Conservation (phyloP, 257 asterid species). For the Solanum medicagineum region DNA sequence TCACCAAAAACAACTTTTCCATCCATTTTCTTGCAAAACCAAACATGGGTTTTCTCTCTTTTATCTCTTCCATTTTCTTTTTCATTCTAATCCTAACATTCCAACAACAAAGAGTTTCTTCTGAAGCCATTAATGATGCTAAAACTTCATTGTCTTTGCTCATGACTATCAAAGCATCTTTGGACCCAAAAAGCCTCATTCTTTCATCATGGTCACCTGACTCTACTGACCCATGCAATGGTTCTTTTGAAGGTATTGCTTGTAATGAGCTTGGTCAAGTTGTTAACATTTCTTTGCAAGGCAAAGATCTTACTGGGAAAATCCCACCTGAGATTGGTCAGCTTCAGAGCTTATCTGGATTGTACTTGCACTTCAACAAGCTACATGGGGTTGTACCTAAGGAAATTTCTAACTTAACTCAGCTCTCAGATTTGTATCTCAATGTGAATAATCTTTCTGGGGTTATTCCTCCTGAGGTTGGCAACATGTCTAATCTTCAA, state of each 20-base stretch:
- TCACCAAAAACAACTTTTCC: neutral
- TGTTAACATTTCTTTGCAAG: conserved; percentile 85
- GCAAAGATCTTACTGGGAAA: conserved; percentile 65
- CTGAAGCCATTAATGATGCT: neutral
- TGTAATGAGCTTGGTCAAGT: conserved; percentile 64
- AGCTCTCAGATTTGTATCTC: conserved; percentile 83
- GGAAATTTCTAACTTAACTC: conserved; percentile 59
- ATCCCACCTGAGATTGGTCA: conserved; percentile 83
- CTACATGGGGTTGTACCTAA: conserved; percentile 80
- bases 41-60: conserved; percentile 29
- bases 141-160: conserved; percentile 34
- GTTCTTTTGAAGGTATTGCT: conserved; percentile 65
- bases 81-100: conserved; percentile 8
- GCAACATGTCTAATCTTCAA: conserved; percentile 55
- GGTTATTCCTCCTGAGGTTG: conserved; percentile 66
- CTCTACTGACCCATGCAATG: conserved; percentile 55
- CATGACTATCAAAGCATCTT: conserved; percentile 51
- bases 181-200: conserved; percentile 59
- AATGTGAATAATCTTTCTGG: conserved; percentile 80
- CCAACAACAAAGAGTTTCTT: conserved; percentile 5
- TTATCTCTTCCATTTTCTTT: conserved; percentile 14
- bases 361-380: conserved; percentile 83
- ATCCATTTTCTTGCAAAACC: conserved; percentile 1
- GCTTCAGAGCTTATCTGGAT: conserved; percentile 66
- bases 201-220: conserved; percentile 71